These are phyloP conservation scores for Aureobasidium sp. DNA, from an alignment of 2,329 filamentous ascomycete species.

Conservation along the genomic window DNA sequence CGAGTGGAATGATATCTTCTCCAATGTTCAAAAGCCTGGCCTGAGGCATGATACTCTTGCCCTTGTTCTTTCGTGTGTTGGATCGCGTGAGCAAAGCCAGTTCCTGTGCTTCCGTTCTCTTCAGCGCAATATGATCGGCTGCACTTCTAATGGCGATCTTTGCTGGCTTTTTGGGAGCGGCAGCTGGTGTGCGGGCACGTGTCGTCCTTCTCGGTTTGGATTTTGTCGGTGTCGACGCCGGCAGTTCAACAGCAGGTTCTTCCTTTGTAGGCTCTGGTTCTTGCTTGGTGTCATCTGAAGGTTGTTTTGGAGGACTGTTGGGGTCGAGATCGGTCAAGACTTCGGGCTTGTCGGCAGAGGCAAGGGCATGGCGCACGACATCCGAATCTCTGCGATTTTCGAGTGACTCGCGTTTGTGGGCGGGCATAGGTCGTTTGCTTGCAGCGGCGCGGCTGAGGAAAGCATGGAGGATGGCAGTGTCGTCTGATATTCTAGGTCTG, in stretches of 20 bases:
- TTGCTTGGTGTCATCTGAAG: neutral
- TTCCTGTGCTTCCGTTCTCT: constrained; percentile 44
- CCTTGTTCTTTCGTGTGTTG: constrained; percentile 48
- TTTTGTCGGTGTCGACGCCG: neutral
- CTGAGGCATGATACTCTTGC: constrained; percentile 37
- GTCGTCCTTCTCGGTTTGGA: neutral
- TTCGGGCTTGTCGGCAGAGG: constrained; percentile 35
- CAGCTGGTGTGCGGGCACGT: constrained; percentile 7
- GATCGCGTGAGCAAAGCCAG: constrained; percentile 38
- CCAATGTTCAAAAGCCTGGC: constrained; percentile 37
- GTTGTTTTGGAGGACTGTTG: constrained; percentile 33
- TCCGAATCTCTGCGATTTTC: constrained; percentile 43
- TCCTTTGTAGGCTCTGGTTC: neutral
- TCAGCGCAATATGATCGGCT: constrained; percentile 38
- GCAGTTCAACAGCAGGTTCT: neutral
- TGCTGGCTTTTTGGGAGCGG: constrained; percentile 22
- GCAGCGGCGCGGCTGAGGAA: constrained; percentile 45
- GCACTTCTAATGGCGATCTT: constrained; percentile 40
- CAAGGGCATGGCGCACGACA: constrained; percentile 39
- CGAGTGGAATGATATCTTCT: constrained; percentile 22
- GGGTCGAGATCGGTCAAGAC: constrained; percentile 42
- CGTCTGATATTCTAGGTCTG: constrained; percentile 35
- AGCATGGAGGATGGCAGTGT: constrained; percentile 43
- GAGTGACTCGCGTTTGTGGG: constrained; percentile 35
- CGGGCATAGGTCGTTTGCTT: constrained; percentile 33